Conservation (phyloP, 2,329 filamentous ascomycete genomes). For the Aspergillus piperis region DNA sequence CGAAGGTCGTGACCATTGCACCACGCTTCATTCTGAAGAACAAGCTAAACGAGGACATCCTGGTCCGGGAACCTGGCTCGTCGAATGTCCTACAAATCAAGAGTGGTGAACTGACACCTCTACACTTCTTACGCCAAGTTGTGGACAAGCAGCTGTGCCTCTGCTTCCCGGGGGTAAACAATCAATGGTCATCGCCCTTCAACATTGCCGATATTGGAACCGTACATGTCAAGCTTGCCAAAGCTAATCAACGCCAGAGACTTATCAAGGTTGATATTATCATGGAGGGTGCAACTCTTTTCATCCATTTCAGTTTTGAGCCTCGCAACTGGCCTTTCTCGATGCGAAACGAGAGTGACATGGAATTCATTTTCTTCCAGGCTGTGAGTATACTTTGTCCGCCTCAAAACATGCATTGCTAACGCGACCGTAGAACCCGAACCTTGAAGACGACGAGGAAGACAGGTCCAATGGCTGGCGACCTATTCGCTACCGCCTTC, state of each 20-base stretch:
- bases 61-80: conserved; percentile 88
- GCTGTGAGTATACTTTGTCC: conserved; percentile 50
- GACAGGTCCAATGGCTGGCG: conserved; percentile 83
- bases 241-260: conserved; percentile 83
- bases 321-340: conserved; percentile 97
- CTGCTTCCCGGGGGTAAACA: conserved; percentile 91
- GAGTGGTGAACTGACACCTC: conserved; percentile 75
- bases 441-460: conserved; percentile 83
- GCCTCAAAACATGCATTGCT: background rate
- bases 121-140: conserved; percentile 85
- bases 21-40: conserved; percentile 94
- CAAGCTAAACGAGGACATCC: conserved; percentile 82
- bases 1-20: conserved; percentile 89
- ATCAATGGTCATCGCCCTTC: conserved; percentile 97
- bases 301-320: conserved; percentile 86
- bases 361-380: conserved; percentile 95
- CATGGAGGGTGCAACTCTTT: conserved; percentile 90
- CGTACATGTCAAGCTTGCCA: conserved; percentile 89
- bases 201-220: conserved; percentile 95
- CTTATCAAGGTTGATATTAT: conserved; percentile 85
- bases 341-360: conserved; percentile 97
- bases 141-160: conserved; percentile 85
- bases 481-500: conserved; percentile 87
- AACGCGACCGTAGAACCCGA: conserved; percentile 62
- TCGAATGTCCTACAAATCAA: conserved; percentile 79